These are phyloP conservation scores for Hydrangea macrophylla DNA, from an alignment of 148 eudicot species.

Conservation along the genomic window DNA sequence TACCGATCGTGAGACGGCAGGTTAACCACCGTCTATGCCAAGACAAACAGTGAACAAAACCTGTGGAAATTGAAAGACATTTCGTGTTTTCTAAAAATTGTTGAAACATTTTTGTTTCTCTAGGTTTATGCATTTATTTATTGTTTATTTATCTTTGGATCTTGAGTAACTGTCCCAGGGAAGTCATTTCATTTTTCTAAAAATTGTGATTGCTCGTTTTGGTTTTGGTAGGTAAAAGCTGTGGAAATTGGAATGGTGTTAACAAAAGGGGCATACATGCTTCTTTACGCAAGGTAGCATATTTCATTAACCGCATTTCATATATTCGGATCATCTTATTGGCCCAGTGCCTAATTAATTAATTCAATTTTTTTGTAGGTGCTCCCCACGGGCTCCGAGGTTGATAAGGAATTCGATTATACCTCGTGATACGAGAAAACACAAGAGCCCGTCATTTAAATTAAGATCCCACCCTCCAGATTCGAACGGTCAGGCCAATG, in stretches of 20 bases:
- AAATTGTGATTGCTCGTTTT: conserved; percentile 4
- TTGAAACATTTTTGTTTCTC: too few species aligned
- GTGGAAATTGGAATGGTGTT: conserved; percentile 71
- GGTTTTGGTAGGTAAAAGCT: conserved; percentile 49
- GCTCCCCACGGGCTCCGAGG: conserved; percentile 86
- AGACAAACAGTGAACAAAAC: too few species aligned
- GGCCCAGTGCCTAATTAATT: not conserved
- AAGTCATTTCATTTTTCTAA: not conserved
- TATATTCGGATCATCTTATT: not conserved
- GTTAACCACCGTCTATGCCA: too few species aligned
- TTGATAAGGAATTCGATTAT: conserved; percentile 47
- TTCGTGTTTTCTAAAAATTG: too few species aligned
- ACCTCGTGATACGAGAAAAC: conserved; percentile 39
- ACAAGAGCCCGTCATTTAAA: conserved; percentile 23
- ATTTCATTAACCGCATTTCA: not conserved
- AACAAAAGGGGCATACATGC: conserved; percentile 82
- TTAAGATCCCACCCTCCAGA: conserved; percentile 21
- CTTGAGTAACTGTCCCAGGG: not conserved
- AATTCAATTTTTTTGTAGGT: conserved; percentile 34
- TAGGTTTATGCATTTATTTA: too few species aligned
- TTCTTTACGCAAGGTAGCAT: conserved; percentile 76
- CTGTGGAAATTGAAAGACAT: too few species aligned
- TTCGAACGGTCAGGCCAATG: conserved; percentile 14
- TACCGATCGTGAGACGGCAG: too few species aligned
- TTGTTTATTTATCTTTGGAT: too few species aligned